These are phyloP conservation scores for Suillus subluteus DNA, from an alignment of 768 basidiomycete genomes.

Conservation along the genomic window DNA sequence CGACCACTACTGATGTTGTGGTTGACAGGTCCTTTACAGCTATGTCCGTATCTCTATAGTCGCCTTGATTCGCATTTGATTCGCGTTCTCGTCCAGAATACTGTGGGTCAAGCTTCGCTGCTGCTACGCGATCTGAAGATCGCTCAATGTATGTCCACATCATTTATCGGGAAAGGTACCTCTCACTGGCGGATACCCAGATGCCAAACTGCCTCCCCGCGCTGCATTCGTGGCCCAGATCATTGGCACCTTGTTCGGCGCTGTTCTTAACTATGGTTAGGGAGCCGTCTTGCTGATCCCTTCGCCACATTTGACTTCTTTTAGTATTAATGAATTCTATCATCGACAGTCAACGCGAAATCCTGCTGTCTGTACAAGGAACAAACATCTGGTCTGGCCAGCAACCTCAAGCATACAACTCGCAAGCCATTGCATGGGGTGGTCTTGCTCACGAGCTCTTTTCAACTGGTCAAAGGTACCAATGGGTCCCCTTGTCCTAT, in stretches of 20 bases:
- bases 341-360: slow-evolving; percentile 51
- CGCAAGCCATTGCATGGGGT: slow-evolving; percentile 43
- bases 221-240: slow-evolving; percentile 64
- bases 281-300: background rate
- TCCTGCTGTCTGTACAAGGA: slow-evolving; percentile 57
- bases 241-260: slow-evolving; percentile 57
- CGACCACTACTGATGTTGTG: slow-evolving; percentile 41
- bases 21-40: slow-evolving; percentile 44
- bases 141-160: slow-evolving; percentile 24
- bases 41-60: slow-evolving; percentile 22
- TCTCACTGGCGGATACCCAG: slow-evolving; percentile 43
- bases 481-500: slow-evolving; percentile 45
- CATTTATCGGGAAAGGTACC: background rate
- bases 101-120: slow-evolving; percentile 44
- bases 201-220: slow-evolving; percentile 63
- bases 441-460: slow-evolving; percentile 42
- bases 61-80: background rate
- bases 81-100: background rate
- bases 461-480: slow-evolving; percentile 30
- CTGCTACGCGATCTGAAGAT: slow-evolving; percentile 62
- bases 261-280: slow-evolving; percentile 49
- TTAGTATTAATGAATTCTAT: slow-evolving; percentile 65
- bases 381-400: slow-evolving; percentile 43
- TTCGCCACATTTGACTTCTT: background rate
- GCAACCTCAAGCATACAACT: slow-evolving; percentile 34